phyloP scores from a whole-genome alignment of 2,329 filamentous ascomycete species.

The Fusarium concolor region DNA sequence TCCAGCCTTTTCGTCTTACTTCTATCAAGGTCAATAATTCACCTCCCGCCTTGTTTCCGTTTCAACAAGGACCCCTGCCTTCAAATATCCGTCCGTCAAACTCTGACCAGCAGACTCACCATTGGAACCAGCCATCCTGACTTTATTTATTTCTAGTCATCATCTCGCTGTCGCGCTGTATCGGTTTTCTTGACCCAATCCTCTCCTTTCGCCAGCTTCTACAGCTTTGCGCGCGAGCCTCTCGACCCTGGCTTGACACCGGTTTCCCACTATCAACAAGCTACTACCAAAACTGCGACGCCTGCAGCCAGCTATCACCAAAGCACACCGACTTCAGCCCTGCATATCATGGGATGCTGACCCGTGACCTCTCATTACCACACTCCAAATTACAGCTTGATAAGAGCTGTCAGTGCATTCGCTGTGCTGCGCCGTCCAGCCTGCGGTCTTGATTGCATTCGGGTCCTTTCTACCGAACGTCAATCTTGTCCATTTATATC shows the following conservation, averaged over 20 bases:
- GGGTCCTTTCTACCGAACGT: constrained; percentile 16
- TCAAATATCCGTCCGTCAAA: constrained; percentile 23
- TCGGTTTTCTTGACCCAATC: constrained; percentile 10
- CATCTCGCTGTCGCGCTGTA: constrained; percentile 17
- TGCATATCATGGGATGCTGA: constrained; percentile 44
- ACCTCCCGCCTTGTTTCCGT: constrained; percentile 37
- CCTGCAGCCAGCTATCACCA: constrained; percentile 37
- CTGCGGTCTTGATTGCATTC: constrained; percentile 3
- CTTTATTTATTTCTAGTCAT: constrained; percentile 36
- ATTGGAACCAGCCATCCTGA: constrained; percentile 18
- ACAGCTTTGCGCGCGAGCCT: constrained; percentile 25
- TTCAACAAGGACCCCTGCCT: constrained; percentile 25
- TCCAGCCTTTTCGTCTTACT: constrained; percentile 21
- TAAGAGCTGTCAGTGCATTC: constrained; percentile 22
- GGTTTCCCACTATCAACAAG: constrained; percentile 41
- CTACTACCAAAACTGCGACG: constrained; percentile 38
- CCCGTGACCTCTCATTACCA: constrained; percentile 41
- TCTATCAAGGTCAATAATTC: constrained; percentile 13
- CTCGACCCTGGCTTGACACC: constrained; percentile 36
- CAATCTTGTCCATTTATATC: constrained; percentile 27
- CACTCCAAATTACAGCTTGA: constrained; percentile 27
- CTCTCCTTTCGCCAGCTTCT: constrained; percentile 8
- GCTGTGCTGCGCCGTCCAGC: constrained; percentile 11
- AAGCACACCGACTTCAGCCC: constrained; percentile 41
- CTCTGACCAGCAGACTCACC: constrained; percentile 15